phyloP scores from a whole-genome alignment of 1,284 basidiomycete species.

The Mycosarcoma mackinlayi region DNA sequence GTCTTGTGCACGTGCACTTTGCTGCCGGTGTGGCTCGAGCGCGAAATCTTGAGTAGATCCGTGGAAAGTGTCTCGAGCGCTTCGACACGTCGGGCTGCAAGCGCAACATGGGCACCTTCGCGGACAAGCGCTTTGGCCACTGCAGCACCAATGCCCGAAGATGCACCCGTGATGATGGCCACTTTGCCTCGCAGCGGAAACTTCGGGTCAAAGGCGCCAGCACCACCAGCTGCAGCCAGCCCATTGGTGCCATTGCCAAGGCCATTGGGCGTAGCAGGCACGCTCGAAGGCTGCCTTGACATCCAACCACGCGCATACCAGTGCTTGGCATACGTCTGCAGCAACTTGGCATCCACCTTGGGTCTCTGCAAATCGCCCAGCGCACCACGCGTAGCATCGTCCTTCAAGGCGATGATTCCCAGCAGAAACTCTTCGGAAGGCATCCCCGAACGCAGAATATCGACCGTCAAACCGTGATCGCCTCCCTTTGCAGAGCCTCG shows the following conservation, averaged over 20 bases:
- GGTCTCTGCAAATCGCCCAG: slow-evolving; percentile 53
- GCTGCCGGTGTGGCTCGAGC: slow-evolving; percentile 4
- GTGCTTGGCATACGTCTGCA: slow-evolving; percentile 63
- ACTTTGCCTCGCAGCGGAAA: slow-evolving; percentile 61
- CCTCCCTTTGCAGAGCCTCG: slow-evolving; percentile 44
- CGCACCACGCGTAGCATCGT: slow-evolving; percentile 57
- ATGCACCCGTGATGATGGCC: slow-evolving; percentile 69
- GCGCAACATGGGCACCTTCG: slow-evolving; percentile 52
- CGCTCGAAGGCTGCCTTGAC: slow-evolving; percentile 36
- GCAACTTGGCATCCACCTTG: slow-evolving; percentile 55
- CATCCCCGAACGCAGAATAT: slow-evolving; percentile 64
- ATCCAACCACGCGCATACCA: slow-evolving; percentile 67
- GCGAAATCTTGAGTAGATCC: slow-evolving; percentile 18
- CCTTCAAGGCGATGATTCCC: slow-evolving; percentile 60
- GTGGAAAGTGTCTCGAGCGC: slow-evolving; percentile 36
- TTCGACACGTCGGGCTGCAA: slow-evolving; percentile 48
- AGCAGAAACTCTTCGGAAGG: slow-evolving; percentile 57
- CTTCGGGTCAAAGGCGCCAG: slow-evolving; percentile 31
- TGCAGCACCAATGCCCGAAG: slow-evolving; percentile 69
- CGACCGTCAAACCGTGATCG: slow-evolving; percentile 58
- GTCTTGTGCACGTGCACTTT: slow-evolving; percentile 53
- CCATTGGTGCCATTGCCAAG: slow-evolving; percentile 17
- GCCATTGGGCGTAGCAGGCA: slow-evolving; percentile 29
- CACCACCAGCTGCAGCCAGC: slow-evolving; percentile 17
- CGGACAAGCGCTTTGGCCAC: slow-evolving; percentile 56